Conservation (phyloP, 768 basidiomycete genomes). For the Imleria badia region DNA sequence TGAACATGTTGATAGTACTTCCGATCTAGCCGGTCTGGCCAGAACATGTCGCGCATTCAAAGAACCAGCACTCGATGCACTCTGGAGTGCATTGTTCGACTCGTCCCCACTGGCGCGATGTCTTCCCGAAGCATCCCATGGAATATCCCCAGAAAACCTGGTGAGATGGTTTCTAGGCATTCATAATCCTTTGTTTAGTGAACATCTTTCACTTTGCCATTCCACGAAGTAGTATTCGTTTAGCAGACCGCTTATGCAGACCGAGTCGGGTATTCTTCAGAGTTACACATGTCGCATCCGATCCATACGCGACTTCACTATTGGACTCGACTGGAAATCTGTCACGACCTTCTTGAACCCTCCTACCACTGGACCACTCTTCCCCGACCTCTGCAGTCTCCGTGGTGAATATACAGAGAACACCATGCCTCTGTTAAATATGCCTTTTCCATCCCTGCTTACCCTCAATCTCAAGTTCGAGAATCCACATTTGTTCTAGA, state of each 20-base stretch:
- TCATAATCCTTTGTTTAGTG: too few relatives aligned
- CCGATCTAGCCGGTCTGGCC: neutral
- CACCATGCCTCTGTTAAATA: neutral
- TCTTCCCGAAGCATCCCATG: neutral
- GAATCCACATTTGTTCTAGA: neutral
- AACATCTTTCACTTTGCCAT: neutral
- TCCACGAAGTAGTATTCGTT: neutral
- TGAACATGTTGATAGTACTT: too few relatives aligned
- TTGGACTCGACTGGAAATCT: neutral
- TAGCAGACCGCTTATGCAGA: neutral
- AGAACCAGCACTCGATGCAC: neutral
- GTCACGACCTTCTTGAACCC: neutral
- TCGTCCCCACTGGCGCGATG: too few relatives aligned
- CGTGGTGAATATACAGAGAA: neutral
- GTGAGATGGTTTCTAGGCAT: neutral
- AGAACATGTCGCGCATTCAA: too few relatives aligned
- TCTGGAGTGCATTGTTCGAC: neutral
- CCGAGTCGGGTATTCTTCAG: neutral
- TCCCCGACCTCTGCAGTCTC: neutral
- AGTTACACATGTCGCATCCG: neutral
- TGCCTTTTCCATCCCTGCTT: neutral
- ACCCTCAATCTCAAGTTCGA: neutral
- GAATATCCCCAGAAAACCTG: neutral
- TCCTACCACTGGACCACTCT: neutral
- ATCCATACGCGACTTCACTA: neutral